Evolutionary conservation across 495 filamentous ascomycete genomes (phyloP).

Genomic region (Aspergillus haitiensis): DNA sequence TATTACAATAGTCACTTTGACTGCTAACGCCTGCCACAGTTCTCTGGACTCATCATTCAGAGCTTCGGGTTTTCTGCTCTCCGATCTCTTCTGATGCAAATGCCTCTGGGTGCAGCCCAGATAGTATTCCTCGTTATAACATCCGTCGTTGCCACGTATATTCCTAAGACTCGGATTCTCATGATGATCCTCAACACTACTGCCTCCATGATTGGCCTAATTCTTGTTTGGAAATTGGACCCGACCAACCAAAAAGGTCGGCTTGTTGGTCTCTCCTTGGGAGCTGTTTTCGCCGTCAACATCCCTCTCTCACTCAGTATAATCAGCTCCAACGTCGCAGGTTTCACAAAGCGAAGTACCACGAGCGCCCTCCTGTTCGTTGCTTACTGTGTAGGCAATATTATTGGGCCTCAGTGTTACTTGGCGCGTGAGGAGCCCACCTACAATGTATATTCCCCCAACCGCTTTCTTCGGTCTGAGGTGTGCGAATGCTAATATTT

Average conservation of each 20-base stretch:
- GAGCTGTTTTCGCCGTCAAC: constrained; percentile 51
- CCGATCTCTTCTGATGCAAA: constrained; percentile 41
- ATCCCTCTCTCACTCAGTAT: constrained; percentile 57
- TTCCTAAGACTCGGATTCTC: constrained; percentile 32
- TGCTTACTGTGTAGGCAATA: constrained; percentile 35
- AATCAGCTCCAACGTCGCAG: constrained; percentile 60
- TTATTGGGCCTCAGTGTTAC: constrained; percentile 43
- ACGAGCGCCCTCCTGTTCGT: constrained; percentile 37
- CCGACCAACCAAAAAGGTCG: constrained; percentile 50
- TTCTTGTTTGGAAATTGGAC: constrained; percentile 60
- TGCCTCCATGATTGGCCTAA: constrained; percentile 53
- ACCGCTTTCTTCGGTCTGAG: neutral
- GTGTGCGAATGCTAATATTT: neutral
- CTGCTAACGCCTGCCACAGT: constrained; percentile 24
- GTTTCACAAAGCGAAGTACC: constrained; percentile 59
- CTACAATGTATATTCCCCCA: constrained; percentile 29
- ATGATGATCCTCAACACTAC: constrained; percentile 38
- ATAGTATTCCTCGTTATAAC: constrained; percentile 39
- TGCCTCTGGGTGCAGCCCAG: constrained; percentile 41
- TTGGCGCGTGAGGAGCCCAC: constrained; percentile 33
- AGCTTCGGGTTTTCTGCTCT: constrained; percentile 43
- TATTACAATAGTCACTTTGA: neutral
- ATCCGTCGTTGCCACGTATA: constrained; percentile 30
- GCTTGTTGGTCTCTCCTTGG: constrained; percentile 56
- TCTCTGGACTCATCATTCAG: constrained; percentile 42